Base-by-base conservation (phyloP, 2,329 filamentous ascomycete genomes). In the Zymoseptoria crescenta region DNA sequence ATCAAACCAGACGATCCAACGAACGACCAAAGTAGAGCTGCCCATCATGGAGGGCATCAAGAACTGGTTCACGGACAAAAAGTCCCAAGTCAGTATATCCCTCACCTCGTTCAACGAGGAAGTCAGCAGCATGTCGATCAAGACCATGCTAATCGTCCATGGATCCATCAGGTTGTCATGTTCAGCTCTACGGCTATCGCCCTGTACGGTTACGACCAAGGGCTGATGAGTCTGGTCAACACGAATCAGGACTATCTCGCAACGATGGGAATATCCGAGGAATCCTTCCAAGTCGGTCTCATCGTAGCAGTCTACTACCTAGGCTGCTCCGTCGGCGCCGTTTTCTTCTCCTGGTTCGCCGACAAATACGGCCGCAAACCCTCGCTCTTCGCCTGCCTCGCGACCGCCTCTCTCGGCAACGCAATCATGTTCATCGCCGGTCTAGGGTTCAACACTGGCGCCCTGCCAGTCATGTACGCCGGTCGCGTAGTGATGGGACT, bases 281-380 rank as follows among this genome's bases (percentile, higher is more conserved):
- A 79, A 30, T 78, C 77, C 4, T 76, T 81, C 1, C 65, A 84
- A 21, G 81, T 85, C 41, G 83, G 83, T 56, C 75, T 84, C 57
- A 82, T 85, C 56, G 82, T 86, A 16, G 80, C 81, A 2, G 76
- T 85, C 29, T 86, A 85, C 73, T 86, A 86, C 64, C 77, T 86
- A 5, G 82, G 83, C n/a, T 85, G 82, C 64, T 76, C 82, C 3
- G 70, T 81, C 2, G 83, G 83, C 13, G 81, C 82, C 1, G 78
- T 85, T 0, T 63, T 83, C 20, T 83, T 83, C 62, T 83, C 79
- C n/a, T 77, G 74, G 65, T 72, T 81, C 21, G 81, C 82, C 5
- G 82, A 86, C 63, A 73, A 68, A 51, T 74, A 75, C 54, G 83
- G 83, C 7, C 75, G 83, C 9, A 84, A 83, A 68, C 76, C 76